These are phyloP conservation scores for Scheffersomyces spartinae DNA, from an alignment of 805 yeast genomes.

Conservation along the genomic window DNA sequence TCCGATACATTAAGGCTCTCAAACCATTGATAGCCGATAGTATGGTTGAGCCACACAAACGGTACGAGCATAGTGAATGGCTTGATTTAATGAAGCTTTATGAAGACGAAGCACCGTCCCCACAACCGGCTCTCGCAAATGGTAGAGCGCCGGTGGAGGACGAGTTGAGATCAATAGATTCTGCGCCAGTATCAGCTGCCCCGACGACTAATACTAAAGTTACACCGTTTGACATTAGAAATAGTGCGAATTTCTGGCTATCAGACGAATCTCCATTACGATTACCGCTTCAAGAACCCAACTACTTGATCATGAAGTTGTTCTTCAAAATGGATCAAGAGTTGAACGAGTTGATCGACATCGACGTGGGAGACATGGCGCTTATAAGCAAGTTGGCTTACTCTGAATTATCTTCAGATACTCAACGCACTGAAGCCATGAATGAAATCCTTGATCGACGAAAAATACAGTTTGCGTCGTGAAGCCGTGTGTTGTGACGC, in stretches of 20 bases:
- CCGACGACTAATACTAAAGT: background rate
- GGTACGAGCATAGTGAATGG: conserved; percentile 47
- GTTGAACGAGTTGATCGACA: conserved; percentile 3
- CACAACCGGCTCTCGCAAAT: too few relatives aligned
- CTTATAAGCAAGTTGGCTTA: too few relatives aligned
- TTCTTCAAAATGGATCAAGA: conserved; percentile 9
- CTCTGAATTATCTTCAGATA: too few relatives aligned
- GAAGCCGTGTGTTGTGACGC: too few relatives aligned
- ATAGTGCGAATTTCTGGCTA: conserved; percentile 41
- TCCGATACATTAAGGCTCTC: too few relatives aligned
- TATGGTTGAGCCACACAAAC: conserved; percentile 27
- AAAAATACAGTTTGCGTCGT: too few relatives aligned
- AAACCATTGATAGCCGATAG: conserved; percentile 21
- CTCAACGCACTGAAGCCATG: too few relatives aligned
- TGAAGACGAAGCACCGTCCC: too few relatives aligned
- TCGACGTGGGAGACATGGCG: background rate
- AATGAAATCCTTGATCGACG: too few relatives aligned
- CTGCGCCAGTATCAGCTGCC: too few relatives aligned
- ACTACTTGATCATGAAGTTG: conserved; percentile 37
- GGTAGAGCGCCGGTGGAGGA: too few relatives aligned
- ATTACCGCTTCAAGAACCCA: conserved; percentile 59
- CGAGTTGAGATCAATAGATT: too few relatives aligned
- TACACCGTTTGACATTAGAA: background rate
- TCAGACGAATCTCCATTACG: conserved; percentile 56
- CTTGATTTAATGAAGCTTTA: conserved; percentile 18